Conservation (phyloP, 139 green algal genomes). For the Pleodorina starrii region DNA sequence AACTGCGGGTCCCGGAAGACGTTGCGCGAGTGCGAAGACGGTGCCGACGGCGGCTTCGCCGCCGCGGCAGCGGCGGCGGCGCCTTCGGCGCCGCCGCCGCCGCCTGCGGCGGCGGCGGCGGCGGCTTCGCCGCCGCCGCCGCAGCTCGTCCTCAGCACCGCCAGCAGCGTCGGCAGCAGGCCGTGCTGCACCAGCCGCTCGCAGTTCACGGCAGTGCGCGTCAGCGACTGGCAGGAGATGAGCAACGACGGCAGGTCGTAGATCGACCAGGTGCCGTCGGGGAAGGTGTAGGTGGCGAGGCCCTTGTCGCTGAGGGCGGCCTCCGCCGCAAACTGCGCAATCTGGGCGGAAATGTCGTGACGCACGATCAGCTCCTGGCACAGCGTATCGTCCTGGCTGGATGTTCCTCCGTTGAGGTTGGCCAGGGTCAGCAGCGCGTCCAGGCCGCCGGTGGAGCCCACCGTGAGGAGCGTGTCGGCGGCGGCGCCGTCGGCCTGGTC, state of each 20-base stretch:
- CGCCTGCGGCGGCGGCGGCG: not conserved
- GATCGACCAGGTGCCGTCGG: conserved; percentile 44
- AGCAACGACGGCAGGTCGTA: conserved; percentile 44
- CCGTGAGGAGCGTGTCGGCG: conserved; percentile 15
- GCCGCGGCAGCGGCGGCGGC: not conserved
- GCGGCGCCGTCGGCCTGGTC: not conserved
- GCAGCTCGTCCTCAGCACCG: not conserved
- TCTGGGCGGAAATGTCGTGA: conserved; percentile 37
- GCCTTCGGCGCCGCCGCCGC: not conserved
- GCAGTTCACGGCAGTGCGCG: conserved; percentile 33
- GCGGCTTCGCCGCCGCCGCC: not conserved
- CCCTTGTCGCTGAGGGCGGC: not conserved
- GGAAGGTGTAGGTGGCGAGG: conserved; percentile 37
- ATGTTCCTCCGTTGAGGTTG: conserved; percentile 42
- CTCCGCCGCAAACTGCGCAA: conserved; percentile 28
- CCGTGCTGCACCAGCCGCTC: conserved; percentile 43
- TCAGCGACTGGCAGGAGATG: conserved; percentile 31
- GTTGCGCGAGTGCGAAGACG: not conserved
- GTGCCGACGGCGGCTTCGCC: not conserved
- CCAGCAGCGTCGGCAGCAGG: conserved; percentile 43
- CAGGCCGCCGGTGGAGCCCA: conserved; percentile 28
- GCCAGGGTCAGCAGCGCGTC: conserved; percentile 42
- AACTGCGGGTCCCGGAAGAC: conserved; percentile 2
- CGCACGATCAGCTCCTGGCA: conserved; percentile 44
- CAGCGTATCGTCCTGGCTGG: conserved; percentile 16